phyloP scores from a whole-genome alignment of 352 stramenopile genomes.

The Thraustochytrium sp. region DNA sequence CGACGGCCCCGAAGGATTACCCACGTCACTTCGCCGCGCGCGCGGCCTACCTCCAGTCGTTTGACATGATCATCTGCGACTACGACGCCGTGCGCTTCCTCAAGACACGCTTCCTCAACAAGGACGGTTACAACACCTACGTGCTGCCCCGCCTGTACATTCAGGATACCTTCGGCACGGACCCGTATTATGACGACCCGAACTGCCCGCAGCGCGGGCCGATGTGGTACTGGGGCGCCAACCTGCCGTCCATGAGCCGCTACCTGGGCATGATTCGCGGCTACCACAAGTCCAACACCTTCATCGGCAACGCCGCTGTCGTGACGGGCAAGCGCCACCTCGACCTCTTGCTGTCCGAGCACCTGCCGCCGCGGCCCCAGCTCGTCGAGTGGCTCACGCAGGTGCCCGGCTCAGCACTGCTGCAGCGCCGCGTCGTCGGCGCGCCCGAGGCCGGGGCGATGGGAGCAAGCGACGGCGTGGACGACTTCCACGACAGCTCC shows the following conservation, averaged over 20 bases:
- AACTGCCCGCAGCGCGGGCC: background rate
- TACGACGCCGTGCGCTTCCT: background rate
- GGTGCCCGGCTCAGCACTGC: background rate
- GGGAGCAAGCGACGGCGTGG: background rate
- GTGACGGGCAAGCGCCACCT: background rate
- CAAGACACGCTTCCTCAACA: background rate
- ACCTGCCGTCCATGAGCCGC: background rate
- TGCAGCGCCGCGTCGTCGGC: background rate
- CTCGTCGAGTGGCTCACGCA: background rate
- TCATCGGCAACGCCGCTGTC: background rate
- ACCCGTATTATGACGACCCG: background rate
- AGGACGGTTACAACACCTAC: background rate
- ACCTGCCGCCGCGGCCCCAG: background rate
- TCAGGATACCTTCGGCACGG: slow-evolving; percentile 1
- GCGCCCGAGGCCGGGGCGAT: background rate
- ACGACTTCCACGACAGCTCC: background rate
- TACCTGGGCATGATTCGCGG: background rate
- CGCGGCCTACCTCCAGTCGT: background rate
- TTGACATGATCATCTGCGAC: slow-evolving; percentile 4
- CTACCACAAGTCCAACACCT: background rate
- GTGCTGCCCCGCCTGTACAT: background rate
- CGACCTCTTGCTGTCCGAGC: background rate
- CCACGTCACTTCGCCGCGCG: background rate
- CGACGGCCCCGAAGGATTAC: background rate
- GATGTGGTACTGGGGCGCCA: background rate